Percentiles rank a stretch among this genome's conserved stretches.
These are phyloP conservation scores for Arabidopsis hybrid DNA, from an alignment of 441 rosid species.

Conservation along the genomic window DNA sequence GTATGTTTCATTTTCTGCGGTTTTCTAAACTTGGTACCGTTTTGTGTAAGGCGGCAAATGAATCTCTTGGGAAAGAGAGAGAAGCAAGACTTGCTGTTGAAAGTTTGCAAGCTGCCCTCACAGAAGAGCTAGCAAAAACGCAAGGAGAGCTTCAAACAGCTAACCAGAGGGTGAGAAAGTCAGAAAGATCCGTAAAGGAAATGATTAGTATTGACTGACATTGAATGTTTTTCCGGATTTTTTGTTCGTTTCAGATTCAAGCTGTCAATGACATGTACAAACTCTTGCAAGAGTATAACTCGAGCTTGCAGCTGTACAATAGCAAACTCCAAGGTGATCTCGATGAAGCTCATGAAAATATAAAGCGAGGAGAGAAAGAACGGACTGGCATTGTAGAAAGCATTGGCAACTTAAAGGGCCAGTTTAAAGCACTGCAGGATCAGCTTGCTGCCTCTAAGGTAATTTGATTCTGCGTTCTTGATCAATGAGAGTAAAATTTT, in stretches of 20 bases:
- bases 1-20: neutral
- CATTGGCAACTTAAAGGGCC: constrained; percentile 63
- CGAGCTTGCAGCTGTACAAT: constrained; percentile 69
- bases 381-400: constrained; percentile 59
- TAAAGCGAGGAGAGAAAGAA: constrained; percentile 67
- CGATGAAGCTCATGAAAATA: constrained; percentile 56
- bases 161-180: constrained; percentile 58
- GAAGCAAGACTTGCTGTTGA: constrained; percentile 53
- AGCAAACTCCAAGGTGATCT: constrained; percentile 67
- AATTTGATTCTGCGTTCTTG: constrained; percentile 28
- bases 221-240: neutral
- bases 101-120: constrained; percentile 54
- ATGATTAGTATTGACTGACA: neutral
- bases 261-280: constrained; percentile 71
- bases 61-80: constrained; percentile 58
- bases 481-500: neutral
- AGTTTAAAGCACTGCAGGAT: constrained; percentile 58
- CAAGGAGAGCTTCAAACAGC: constrained; percentile 64
- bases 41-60: constrained; percentile 50
- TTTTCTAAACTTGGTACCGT: constrained; percentile 25
- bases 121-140: constrained; percentile 62
- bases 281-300: constrained; percentile 67
- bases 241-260: constrained; percentile 51
- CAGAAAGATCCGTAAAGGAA: neutral
- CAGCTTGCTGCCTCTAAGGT: constrained; percentile 63